Percentiles rank a stretch among this genome's conserved stretches.
phyloP scores from a whole-genome alignment of 176 grass and related monocot genomes.

The Stipa capillata region DNA sequence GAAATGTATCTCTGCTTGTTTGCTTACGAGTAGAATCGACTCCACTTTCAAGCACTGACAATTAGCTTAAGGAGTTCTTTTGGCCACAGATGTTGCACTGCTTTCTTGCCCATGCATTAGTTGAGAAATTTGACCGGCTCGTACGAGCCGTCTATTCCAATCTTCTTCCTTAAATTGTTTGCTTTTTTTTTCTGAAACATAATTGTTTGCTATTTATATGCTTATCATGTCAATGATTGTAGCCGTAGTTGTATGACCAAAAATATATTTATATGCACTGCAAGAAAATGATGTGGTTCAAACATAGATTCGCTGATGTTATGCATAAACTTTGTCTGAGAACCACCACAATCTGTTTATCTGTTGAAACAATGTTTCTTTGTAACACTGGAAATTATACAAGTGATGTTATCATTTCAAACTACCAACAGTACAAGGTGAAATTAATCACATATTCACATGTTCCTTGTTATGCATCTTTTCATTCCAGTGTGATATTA shows the following conservation, averaged over 20 bases:
- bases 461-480: neutral
- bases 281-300: neutral
- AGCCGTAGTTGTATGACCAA: neutral
- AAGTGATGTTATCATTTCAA: neutral
- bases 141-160: neutral
- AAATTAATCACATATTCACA: neutral
- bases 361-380: neutral
- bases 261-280: neutral
- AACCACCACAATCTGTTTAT: neutral
- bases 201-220: neutral
- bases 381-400: neutral
- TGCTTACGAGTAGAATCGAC: neutral
- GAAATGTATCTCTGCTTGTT: neutral
- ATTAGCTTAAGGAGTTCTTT: neutral
- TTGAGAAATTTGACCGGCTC: neutral
- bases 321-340: neutral
- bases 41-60: neutral
- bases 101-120: neutral
- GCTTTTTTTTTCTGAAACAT: too few relatives aligned
- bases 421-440: neutral
- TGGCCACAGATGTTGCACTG: neutral
- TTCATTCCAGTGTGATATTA: neutral
- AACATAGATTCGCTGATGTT: neutral
- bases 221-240: neutral
- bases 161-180: neutral